Percentiles rank a stretch among this genome's conserved stretches.
Evolutionary conservation across 768 basidiomycete genomes (phyloP).

Genomic region (Mycena floridula): DNA sequence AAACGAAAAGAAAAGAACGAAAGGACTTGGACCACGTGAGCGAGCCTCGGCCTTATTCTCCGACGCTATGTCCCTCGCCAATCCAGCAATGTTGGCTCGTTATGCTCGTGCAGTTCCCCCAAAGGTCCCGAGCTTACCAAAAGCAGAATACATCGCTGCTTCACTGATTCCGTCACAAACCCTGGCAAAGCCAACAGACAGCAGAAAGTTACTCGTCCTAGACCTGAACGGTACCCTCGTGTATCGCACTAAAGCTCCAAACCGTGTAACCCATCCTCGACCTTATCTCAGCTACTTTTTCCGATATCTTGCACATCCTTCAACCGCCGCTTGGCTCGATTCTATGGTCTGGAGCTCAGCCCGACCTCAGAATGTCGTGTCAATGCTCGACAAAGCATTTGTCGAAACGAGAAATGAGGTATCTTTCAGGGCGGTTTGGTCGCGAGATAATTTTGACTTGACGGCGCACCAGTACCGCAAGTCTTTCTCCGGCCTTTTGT

Average conservation of each 20-base stretch:
- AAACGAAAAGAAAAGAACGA: too few species aligned
- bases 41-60: too few species aligned
- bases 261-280: constrained; percentile 41
- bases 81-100: too few species aligned
- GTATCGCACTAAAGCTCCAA: constrained; percentile 34
- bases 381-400: constrained; percentile 68
- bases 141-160: neutral
- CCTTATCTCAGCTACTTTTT: constrained; percentile 62
- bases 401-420: constrained; percentile 20
- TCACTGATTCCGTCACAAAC: neutral
- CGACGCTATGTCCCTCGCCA: too few species aligned
- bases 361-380: constrained; percentile 69
- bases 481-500: constrained; percentile 11
- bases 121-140: too few species aligned
- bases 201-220: constrained; percentile 63
- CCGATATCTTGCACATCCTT: constrained; percentile 54
- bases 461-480: constrained; percentile 38
- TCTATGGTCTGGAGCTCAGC: constrained; percentile 90
- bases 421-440: constrained; percentile 37
- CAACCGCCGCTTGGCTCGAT: constrained; percentile 64
- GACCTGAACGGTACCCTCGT: constrained; percentile 76
- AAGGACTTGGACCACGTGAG: too few species aligned
- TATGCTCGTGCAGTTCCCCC: too few species aligned
- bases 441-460: constrained; percentile 48
- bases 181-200: neutral